These are phyloP conservation scores for Mycena rebaudengoi DNA, from an alignment of 768 basidiomycete species.

Conservation along the genomic window DNA sequence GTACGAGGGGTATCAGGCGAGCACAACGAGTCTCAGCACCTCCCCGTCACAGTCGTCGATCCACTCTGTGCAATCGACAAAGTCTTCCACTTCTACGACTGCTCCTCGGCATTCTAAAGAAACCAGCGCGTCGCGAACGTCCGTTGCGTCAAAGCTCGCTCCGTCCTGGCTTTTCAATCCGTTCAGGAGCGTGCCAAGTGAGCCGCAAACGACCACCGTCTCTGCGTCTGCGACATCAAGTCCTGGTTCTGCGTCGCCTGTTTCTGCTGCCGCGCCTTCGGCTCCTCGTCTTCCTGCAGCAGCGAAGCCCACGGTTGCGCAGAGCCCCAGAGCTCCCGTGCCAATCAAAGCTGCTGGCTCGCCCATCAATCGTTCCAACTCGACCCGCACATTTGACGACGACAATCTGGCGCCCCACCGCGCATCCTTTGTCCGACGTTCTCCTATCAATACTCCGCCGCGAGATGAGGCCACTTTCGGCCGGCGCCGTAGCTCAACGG, in stretches of 20 bases:
- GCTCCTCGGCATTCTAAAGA: constrained; percentile 35
- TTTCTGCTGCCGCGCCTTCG: constrained; percentile 29
- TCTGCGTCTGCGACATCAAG: constrained; percentile 51
- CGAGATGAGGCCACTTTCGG: constrained; percentile 66
- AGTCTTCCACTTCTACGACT: constrained; percentile 57
- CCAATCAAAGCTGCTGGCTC: constrained; percentile 48
- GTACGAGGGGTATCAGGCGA: constrained; percentile 24
- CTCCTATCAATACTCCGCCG: constrained; percentile 75
- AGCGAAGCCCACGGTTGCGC: constrained; percentile 44
- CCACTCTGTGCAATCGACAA: constrained; percentile 59
- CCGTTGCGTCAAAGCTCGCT: constrained; percentile 66
- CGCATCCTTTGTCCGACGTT: constrained; percentile 58
- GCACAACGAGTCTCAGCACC: constrained; percentile 50
- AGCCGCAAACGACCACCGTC: constrained; percentile 67
- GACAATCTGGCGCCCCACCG: constrained; percentile 55
- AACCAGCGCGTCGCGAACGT: constrained; percentile 38
- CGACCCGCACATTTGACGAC: constrained; percentile 67
- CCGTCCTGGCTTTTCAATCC: constrained; percentile 85
- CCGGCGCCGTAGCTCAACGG: constrained; percentile 63
- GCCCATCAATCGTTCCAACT: constrained; percentile 49
- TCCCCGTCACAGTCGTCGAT: constrained; percentile 77
- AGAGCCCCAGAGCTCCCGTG: constrained; percentile 47
- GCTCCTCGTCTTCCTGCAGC: constrained; percentile 44
- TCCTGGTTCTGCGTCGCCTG: constrained; percentile 29
- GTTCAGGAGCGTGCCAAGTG: constrained; percentile 70